phyloP scores from a whole-genome alignment of 2,329 filamentous ascomycete genomes.

The Leptographium procerum region DNA sequence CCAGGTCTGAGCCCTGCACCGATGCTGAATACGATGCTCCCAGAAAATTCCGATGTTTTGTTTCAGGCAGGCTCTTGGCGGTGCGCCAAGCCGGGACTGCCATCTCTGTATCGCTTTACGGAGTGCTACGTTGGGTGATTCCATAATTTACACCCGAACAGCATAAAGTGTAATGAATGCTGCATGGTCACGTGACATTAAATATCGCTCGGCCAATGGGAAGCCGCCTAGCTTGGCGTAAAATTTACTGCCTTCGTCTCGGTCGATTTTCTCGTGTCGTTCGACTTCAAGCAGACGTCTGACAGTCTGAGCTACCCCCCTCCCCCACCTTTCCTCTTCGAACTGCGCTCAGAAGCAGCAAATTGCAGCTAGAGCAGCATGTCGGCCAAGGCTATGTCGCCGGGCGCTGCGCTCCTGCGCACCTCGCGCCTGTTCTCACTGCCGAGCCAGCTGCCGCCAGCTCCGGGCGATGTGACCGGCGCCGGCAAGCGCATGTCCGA shows the following conservation, averaged over 20 bases:
- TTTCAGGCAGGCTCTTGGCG: background rate
- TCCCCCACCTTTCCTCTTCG: background rate
- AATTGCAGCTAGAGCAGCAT: constrained; percentile 11
- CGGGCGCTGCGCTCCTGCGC: constrained; percentile 62
- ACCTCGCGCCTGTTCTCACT: constrained; percentile 84
- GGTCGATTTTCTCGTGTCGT: background rate
- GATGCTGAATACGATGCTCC: too few relatives aligned
- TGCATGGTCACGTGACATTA: background rate
- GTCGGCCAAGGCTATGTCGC: constrained; percentile 33
- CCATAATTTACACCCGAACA: too few relatives aligned
- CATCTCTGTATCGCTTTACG: background rate
- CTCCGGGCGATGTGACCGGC: constrained; percentile 37
- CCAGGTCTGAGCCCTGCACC: too few relatives aligned
- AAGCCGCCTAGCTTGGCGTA: background rate
- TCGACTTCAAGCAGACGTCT: background rate
- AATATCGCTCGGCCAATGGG: background rate
- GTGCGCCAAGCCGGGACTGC: background rate
- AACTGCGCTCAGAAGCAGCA: background rate
- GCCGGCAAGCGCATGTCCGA: constrained; percentile 43
- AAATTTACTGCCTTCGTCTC: background rate
- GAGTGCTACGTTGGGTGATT: too few relatives aligned
- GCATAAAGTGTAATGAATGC: background rate
- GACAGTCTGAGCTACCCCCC: background rate
- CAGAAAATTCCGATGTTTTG: background rate
- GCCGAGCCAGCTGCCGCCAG: constrained; percentile 59